Percentiles rank a stretch among this genome's conserved stretches.
Evolutionary conservation across 768 basidiomycete genomes (phyloP).

Genomic region (Mycena galericulata): DNA sequence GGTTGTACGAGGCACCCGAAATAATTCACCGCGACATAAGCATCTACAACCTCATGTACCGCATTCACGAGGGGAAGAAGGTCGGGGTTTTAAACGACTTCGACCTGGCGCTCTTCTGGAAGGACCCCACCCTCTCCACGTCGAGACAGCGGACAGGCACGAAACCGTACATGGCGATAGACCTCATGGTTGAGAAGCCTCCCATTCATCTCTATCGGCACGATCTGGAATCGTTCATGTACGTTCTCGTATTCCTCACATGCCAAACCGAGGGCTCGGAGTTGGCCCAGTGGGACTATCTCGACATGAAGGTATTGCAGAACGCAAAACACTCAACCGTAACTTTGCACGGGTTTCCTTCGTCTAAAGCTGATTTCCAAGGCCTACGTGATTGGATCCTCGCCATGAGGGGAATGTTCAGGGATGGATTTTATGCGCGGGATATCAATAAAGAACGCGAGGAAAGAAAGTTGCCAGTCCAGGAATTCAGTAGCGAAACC

Average conservation of each 20-base stretch:
- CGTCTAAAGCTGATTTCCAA: not conserved
- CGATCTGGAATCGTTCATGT: constrained; percentile 19
- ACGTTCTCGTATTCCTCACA: constrained; percentile 5
- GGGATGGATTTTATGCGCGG: not conserved
- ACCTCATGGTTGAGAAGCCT: constrained; percentile 8
- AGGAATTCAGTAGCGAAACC: not conserved
- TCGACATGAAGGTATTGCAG: not conserved
- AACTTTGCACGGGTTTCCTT: not conserved
- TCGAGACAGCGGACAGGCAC: constrained; percentile 15
- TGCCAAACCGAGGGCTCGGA: constrained; percentile 8
- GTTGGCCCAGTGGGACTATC: constrained; percentile 5
- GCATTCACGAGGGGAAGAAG: constrained; percentile 1
- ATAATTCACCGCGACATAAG: constrained; percentile 26
- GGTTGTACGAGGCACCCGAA: constrained; percentile 3
- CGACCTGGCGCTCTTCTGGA: constrained; percentile 6
- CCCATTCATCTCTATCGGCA: constrained; percentile 10
- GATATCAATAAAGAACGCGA: no score
- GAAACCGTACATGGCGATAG: constrained; percentile 10
- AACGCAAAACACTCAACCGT: not conserved
- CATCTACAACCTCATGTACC: constrained; percentile 18
- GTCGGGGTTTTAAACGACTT: constrained; percentile 18
- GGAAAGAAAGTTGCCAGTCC: not conserved
- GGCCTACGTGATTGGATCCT: not conserved
- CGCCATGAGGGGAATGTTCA: not conserved
- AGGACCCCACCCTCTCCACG: not conserved